Base-by-base conservation (phyloP, 1,284 basidiomycete species). In the Cutaneotrichosporon sp. region DNA sequence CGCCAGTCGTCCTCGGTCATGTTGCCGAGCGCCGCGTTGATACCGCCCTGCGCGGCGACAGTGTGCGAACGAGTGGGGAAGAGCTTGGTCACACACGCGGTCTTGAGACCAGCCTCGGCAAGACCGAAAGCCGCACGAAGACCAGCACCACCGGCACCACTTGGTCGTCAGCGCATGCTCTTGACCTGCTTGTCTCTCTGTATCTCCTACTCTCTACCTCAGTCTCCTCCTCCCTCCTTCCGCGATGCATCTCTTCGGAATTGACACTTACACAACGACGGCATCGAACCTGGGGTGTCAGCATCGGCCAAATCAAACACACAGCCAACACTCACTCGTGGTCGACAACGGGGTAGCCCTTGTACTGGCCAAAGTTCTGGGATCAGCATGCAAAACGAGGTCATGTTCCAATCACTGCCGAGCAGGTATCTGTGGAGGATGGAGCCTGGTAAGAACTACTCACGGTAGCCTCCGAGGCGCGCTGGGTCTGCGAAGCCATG, bases 31-130 rank as follows among this genome's bases (percentile, higher is more conserved):
- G 97, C 97, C 75, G 97, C 96, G 83, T 99, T 99, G 82, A 99
- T 96, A 82, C 97, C 97, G 78, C 97, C 97, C 86, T 98, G 96
- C 61, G 97, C 97, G 68, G 97, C 97, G 71, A 99, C 97, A 49
- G 97, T 99, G 82, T 99, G 97, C 83, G 90, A 94, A 81, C 97
- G 88, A 32, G 97, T 99, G n/a, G 97, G 97, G 86, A 99, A 99
- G 30, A 99, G 87, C 83, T 99, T 99, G 73, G 96, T 96, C 81
- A 98, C 97, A 81, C 96, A 98, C 31, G 93, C 94, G 47, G 93
- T 99, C 81, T 98, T 99, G 82, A 98, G 90, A 63, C 97, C 97
- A 71, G 92, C 93, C 83, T 99, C 96, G 70, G 97, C 97, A 56
- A 99, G 88, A 84, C 97, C 97, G 82, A 99, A 99, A 36, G 97